phyloP scores from a whole-genome alignment of 2,329 filamentous ascomycete genomes.

The Lasiodiplodia gonubiensis region DNA sequence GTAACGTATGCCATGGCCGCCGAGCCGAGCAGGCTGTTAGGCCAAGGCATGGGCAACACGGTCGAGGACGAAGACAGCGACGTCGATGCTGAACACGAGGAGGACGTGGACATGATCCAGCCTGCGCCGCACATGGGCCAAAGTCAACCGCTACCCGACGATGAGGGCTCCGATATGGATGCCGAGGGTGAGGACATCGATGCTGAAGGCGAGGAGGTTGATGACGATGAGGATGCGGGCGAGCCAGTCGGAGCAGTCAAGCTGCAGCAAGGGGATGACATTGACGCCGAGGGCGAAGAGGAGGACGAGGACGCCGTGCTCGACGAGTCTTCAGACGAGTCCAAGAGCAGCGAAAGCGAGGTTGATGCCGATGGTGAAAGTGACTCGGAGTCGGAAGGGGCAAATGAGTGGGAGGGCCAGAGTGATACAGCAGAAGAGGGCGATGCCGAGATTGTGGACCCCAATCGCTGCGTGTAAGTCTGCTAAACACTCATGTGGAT shows the following conservation, averaged over 20 bases:
- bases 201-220: constrained; percentile 57
- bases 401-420: constrained; percentile 59
- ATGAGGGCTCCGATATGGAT: constrained; percentile 53
- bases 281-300: constrained; percentile 49
- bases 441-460: constrained; percentile 59
- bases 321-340: constrained; percentile 43
- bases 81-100: constrained; percentile 47
- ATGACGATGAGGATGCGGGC: constrained; percentile 56
- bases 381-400: constrained; percentile 61
- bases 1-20: constrained; percentile 49
- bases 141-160: constrained; percentile 46
- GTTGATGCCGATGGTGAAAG: constrained; percentile 45
- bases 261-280: constrained; percentile 42
- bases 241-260: constrained; percentile 51
- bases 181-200: constrained; percentile 54
- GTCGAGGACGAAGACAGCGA: constrained; percentile 43
- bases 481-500: constrained; percentile 37
- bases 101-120: constrained; percentile 42
- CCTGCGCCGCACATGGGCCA: constrained; percentile 36
- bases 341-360: constrained; percentile 45
- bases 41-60: constrained; percentile 40
- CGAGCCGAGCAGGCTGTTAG: constrained; percentile 47
- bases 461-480: constrained; percentile 70
- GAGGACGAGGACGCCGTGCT: constrained; percentile 48
- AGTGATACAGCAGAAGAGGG: constrained; percentile 62